Percentiles rank a stretch among this genome's conserved stretches.
These are phyloP conservation scores for Rhodamnia argentea DNA, from an alignment of 345 rosid species.

Conservation along the genomic window DNA sequence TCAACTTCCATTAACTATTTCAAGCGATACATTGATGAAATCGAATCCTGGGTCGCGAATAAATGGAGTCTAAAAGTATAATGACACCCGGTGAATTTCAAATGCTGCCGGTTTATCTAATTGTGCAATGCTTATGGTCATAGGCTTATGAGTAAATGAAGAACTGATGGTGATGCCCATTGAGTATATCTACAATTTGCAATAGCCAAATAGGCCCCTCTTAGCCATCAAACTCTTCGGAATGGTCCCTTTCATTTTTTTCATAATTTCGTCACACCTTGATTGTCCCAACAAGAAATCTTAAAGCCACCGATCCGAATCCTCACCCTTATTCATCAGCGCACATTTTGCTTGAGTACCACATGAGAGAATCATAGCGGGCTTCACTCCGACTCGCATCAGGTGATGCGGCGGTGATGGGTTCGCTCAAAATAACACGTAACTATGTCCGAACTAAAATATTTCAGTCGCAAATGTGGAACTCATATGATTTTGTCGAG, in stretches of 20 bases:
- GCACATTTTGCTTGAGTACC: neutral
- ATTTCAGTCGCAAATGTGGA: neutral
- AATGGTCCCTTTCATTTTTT: neutral
- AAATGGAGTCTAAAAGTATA: too few species aligned
- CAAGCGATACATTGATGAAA: neutral
- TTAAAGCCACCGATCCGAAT: neutral
- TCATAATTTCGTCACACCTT: neutral
- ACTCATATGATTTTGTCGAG: neutral
- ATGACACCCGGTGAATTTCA: neutral
- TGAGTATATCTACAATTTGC: neutral
- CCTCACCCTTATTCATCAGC: neutral
- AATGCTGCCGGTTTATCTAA: neutral
- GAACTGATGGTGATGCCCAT: neutral
- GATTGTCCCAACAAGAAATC: neutral
- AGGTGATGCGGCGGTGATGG: neutral
- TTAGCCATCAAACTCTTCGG: neutral
- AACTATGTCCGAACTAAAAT: neutral
- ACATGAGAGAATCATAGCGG: accelerated
- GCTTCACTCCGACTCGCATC: neutral
- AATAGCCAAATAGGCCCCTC: neutral
- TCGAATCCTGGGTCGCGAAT: neutral
- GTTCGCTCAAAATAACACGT: neutral
- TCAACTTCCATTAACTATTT: neutral
- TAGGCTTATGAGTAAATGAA: neutral
- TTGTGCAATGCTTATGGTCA: neutral